Percentiles rank a stretch among this genome's conserved stretches.
phyloP scores from a whole-genome alignment of 2,329 filamentous ascomycete genomes.

The Aureobasidium pullulans region DNA sequence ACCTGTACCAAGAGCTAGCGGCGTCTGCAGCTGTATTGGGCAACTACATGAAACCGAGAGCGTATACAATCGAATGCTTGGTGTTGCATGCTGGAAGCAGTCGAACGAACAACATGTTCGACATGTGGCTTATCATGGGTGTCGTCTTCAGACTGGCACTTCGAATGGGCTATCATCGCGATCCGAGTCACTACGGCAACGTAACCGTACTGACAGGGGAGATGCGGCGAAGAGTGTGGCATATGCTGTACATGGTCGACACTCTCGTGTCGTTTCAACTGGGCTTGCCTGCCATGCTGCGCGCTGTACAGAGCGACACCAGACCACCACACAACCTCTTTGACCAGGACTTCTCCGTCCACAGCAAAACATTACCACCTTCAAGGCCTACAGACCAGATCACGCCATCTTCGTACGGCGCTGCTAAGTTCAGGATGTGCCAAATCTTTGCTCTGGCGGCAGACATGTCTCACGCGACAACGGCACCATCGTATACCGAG shows the following conservation, averaged over 20 bases:
- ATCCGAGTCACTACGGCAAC: conserved; percentile 35
- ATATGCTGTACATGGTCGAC: conserved; percentile 37
- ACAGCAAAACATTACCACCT: conserved; percentile 31
- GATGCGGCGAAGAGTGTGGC: conserved; percentile 42
- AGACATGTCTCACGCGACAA: conserved; percentile 32
- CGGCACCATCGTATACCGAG: conserved; percentile 29
- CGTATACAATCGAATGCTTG: conserved; percentile 35
- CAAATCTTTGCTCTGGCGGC: conserved; percentile 33
- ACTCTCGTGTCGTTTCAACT: conserved; percentile 41
- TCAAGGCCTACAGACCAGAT: conserved; percentile 25
- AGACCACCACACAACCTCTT: conserved; percentile 37
- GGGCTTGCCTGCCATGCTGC: conserved; percentile 43
- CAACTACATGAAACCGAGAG: conserved; percentile 38
- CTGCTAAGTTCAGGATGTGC: conserved; percentile 29
- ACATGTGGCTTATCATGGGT: conserved; percentile 37
- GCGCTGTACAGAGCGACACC: conserved; percentile 35
- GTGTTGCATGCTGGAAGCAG: conserved; percentile 29
- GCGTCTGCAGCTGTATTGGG: conserved; percentile 27
- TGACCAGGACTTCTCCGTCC: conserved; percentile 37
- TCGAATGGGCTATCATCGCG: conserved; percentile 40
- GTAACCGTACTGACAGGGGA: conserved; percentile 37
- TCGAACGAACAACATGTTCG: conserved; percentile 24
- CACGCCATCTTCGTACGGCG: conserved; percentile 29
- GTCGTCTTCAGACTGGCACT: conserved; percentile 33
- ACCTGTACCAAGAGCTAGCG: conserved; percentile 23